Percentiles rank a stretch among this genome's conserved stretches.
Conservation (phyloP, 78 protist species). For the Bigelowiella natans region DNA sequence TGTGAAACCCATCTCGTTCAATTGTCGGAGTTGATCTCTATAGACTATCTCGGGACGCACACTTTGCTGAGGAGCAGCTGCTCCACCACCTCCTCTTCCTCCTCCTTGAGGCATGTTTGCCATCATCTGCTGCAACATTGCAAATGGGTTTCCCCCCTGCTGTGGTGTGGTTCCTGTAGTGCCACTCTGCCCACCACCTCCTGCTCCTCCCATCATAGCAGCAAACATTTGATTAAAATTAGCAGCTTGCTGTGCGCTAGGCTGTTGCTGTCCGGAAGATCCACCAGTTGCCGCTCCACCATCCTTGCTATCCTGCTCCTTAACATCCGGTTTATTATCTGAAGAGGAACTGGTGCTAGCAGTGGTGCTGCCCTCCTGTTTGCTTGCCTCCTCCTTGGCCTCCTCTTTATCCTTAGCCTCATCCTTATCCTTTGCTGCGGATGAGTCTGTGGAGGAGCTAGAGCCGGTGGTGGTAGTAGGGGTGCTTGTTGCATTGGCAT, state of each 20-base stretch:
- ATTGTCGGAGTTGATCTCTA: not conserved
- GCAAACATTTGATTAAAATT: no score
- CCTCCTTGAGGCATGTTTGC: no score
- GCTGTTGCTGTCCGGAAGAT: no score
- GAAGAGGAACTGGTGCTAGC: not conserved
- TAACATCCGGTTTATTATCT: no score
- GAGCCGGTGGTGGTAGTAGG: not conserved
- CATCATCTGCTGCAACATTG: not conserved
- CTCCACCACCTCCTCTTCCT: no score
- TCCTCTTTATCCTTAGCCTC: not conserved
- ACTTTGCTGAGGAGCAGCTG: not conserved
- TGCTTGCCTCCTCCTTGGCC: not conserved
- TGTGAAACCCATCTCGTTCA: not conserved
- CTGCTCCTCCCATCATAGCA: no score
- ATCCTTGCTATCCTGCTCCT: no score
- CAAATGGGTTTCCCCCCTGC: not conserved
- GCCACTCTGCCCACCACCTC: not conserved
- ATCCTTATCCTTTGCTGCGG: no score
- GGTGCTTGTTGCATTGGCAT: not conserved
- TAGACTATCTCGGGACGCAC: conserved; percentile 5
- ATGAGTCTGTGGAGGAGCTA: not conserved
- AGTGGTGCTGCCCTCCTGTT: not conserved
- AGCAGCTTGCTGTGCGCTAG: no score
- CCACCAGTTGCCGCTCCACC: no score
- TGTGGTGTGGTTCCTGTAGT: not conserved